These are phyloP conservation scores for Fragilariopsis cylindrus DNA, from an alignment of 108 stramenopile genomes.

Conservation along the genomic window DNA sequence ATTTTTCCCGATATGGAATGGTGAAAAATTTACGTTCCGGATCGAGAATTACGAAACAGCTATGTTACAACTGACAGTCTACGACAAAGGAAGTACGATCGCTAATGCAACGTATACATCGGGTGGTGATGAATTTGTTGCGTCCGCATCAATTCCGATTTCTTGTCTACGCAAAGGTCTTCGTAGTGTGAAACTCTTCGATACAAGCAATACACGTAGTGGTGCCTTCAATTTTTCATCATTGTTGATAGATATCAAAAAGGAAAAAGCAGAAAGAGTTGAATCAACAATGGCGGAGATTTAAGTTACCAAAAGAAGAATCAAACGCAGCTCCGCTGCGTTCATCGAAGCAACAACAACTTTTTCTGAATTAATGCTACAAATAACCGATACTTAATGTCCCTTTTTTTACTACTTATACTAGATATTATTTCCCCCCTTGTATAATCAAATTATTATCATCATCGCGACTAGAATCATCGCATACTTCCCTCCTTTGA, in stretches of 20 bases:
- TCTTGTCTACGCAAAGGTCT: slow-evolving; percentile 81
- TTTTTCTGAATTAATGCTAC: no score
- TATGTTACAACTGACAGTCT: slow-evolving; percentile 74
- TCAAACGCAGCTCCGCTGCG: no score
- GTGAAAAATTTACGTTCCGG: slow-evolving; percentile 52
- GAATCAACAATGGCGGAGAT: not conserved
- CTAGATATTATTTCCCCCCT: no score
- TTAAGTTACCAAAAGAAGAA: not conserved
- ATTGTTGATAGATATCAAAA: slow-evolving; percentile 52
- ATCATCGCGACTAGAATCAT: no score
- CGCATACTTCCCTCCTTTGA: no score
- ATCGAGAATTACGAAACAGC: slow-evolving; percentile 66
- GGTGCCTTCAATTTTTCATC: slow-evolving; percentile 87
- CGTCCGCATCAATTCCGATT: slow-evolving; percentile 79
- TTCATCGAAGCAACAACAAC: no score
- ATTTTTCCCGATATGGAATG: slow-evolving; percentile 76
- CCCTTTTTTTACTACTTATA: no score
- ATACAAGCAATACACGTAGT: slow-evolving; percentile 70
- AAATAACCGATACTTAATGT: no score
- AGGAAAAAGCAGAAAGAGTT: not conserved
- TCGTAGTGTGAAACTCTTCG: slow-evolving; percentile 82
- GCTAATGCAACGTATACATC: not conserved
- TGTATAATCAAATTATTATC: no score
- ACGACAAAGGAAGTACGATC: slow-evolving; percentile 42
- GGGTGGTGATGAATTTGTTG: slow-evolving; percentile 61